Percentiles rank a stretch among this genome's conserved stretches.
Conservation (phyloP, 148 eudicot species). For the Polygonum aviculare region DNA sequence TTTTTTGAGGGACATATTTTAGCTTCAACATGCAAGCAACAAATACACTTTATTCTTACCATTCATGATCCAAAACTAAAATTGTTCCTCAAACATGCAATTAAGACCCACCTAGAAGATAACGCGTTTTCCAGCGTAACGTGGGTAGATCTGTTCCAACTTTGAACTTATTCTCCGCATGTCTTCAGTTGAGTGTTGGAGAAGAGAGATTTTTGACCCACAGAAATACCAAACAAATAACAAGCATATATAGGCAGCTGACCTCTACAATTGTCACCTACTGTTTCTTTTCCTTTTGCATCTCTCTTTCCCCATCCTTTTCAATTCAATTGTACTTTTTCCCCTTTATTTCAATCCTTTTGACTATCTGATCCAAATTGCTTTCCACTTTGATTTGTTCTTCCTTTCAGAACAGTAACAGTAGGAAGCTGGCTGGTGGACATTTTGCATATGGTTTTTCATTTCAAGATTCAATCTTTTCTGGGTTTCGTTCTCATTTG, state of each 20-base stretch:
- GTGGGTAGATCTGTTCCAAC: not conserved
- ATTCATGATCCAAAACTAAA: not conserved
- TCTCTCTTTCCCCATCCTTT: not conserved
- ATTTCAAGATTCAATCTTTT: not conserved
- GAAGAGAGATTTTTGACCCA: not conserved
- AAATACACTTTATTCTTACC: not conserved
- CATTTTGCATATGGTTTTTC: not conserved
- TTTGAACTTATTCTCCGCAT: not conserved
- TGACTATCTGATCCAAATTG: not conserved
- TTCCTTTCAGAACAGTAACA: not conserved
- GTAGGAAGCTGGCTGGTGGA: not conserved
- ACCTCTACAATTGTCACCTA: not conserved
- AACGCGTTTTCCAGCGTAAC: constrained; percentile 3
- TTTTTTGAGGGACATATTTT: too few species aligned
- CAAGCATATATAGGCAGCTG: not conserved
- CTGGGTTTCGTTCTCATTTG: not conserved
- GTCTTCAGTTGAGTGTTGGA: not conserved
- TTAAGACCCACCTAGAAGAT: not conserved
- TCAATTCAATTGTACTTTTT: not conserved
- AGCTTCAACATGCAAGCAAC: too few species aligned
- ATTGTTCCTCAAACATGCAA: not conserved
- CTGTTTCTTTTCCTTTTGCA: not conserved
- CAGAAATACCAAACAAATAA: not conserved
- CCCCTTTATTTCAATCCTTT: not conserved
- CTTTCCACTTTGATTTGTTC: not conserved